These are phyloP conservation scores for Trametes cubensis DNA, from an alignment of 768 basidiomycete species.

Conservation along the genomic window DNA sequence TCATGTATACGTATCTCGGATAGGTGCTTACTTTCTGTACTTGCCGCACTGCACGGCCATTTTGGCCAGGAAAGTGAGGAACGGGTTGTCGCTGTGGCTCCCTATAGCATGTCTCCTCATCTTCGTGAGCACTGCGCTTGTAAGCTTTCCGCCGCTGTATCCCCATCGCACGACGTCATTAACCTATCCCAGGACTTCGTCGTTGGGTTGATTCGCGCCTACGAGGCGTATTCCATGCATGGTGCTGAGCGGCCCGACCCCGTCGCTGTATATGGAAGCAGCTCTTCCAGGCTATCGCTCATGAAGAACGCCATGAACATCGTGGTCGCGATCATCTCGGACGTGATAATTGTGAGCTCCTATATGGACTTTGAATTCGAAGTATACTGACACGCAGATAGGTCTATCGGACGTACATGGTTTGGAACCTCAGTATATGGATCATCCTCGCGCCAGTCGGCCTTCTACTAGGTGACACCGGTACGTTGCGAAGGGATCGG, in stretches of 20 bases:
- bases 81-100: slow-evolving; percentile 1
- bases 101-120: background rate
- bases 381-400: background rate
- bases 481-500: background rate
- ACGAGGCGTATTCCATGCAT: background rate
- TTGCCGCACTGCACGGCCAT: slow-evolving; percentile 6
- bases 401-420: slow-evolving; percentile 9
- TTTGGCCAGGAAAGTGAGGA: background rate
- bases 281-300: background rate
- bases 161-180: background rate
- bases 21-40: slow-evolving; percentile 5
- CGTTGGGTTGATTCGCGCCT: background rate
- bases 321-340: slow-evolving; percentile 9
- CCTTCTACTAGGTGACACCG: slow-evolving; percentile 2
- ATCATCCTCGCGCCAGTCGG: background rate
- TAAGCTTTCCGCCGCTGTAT: background rate
- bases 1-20: background rate
- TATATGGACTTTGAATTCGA: too few species aligned
- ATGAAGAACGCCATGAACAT: slow-evolving; percentile 8
- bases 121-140: background rate
- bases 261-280: background rate
- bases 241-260: background rate
- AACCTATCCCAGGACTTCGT: background rate
- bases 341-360: slow-evolving; percentile 12
- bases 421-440: background rate